phyloP scores from a whole-genome alignment of 345 rosid species.

The Citrus unshiu region DNA sequence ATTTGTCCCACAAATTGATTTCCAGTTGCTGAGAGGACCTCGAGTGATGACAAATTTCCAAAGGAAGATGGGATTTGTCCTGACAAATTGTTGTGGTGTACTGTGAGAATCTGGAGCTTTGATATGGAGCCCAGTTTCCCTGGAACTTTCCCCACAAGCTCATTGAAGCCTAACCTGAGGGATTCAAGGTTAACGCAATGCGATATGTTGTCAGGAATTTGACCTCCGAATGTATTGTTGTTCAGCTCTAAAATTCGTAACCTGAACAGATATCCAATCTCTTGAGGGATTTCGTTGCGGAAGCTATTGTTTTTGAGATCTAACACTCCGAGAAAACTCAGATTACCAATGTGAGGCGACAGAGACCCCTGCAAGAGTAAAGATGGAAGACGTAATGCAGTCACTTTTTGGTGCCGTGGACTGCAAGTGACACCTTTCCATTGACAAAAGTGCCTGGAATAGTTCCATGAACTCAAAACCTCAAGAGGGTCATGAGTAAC shows the following conservation, averaged over 20 bases:
- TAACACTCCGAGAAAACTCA: background rate
- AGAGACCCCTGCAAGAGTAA: background rate
- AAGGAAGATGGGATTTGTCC: slow-evolving; percentile 7
- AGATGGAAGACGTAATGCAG: background rate
- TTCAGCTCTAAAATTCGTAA: background rate
- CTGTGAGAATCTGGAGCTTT: background rate
- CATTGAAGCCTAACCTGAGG: background rate
- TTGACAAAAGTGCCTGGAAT: background rate
- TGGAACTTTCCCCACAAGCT: slow-evolving; percentile 15
- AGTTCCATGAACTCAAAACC: background rate
- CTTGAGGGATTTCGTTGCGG: slow-evolving; percentile 6
- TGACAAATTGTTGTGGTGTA: background rate
- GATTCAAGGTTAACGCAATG: background rate
- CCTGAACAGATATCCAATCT: slow-evolving; percentile 8
- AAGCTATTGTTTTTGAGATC: slow-evolving; percentile 9
- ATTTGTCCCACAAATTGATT: slow-evolving; percentile 1
- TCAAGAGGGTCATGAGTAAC: background rate
- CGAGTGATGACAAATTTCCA: slow-evolving; percentile 23
- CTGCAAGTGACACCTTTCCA: background rate
- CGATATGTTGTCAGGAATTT: slow-evolving; percentile 12
- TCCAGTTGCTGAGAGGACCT: background rate
- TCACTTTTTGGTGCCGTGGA: background rate
- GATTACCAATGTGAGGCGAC: background rate
- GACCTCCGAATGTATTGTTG: slow-evolving; percentile 10
- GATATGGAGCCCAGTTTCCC: slow-evolving; percentile 1